Percentiles rank a stretch among this genome's conserved stretches.
These are phyloP conservation scores for Vachellia collinsii DNA, from an alignment of 306 rosid species.

Conservation along the genomic window DNA sequence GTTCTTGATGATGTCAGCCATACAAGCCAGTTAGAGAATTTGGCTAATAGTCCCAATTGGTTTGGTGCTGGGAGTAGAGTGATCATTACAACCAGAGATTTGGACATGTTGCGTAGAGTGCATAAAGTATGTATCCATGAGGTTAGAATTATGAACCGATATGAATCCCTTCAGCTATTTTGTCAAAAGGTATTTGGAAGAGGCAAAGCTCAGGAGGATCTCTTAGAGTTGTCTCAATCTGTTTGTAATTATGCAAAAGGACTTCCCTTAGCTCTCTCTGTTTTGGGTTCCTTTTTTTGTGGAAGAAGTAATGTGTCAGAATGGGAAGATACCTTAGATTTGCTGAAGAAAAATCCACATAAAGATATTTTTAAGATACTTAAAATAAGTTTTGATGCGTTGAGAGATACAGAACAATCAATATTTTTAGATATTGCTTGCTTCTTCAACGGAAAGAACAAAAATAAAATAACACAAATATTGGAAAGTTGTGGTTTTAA, in stretches of 20 bases:
- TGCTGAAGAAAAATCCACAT: neutral
- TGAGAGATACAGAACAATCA: neutral
- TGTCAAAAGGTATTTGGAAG: neutral
- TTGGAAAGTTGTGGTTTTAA: neutral
- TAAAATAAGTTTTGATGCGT: neutral
- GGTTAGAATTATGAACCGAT: neutral
- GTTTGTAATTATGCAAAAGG: neutral
- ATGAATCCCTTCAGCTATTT: neutral
- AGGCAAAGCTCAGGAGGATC: too few species aligned
- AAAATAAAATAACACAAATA: neutral
- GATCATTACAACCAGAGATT: neutral
- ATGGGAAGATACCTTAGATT: neutral
- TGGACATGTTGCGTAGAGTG: neutral
- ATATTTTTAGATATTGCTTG: conserved; percentile 1
- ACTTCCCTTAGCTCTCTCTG: neutral
- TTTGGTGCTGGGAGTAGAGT: too few species aligned
- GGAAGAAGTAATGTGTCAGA: neutral
- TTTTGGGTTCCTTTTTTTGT: neutral
- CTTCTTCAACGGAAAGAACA: neutral
- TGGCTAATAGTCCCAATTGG: too few species aligned
- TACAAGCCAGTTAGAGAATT: too few species aligned
- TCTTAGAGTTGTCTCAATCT: neutral
- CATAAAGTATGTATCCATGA: neutral
- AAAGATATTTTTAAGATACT: neutral
- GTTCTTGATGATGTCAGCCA: too few species aligned